Conservation (phyloP, 805 yeast species). For the Kazachstania psychrophila region DNA sequence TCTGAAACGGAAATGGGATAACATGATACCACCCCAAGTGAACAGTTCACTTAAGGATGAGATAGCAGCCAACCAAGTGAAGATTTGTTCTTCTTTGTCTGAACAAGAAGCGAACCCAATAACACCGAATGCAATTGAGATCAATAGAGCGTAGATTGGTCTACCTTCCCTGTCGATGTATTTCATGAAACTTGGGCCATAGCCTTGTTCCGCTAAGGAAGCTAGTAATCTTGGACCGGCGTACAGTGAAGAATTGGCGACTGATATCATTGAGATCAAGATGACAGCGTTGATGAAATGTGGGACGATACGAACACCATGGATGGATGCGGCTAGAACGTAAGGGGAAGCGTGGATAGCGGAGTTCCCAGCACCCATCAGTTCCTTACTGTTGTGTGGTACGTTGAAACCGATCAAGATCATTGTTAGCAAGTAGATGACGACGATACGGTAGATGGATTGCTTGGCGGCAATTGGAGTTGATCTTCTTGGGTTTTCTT, state of each 20-base stretch:
- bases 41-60: slow-evolving; percentile 49
- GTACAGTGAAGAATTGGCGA: slow-evolving; percentile 66
- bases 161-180: slow-evolving; percentile 51
- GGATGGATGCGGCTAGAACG: slow-evolving; percentile 58
- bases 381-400: slow-evolving; percentile 44
- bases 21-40: slow-evolving; percentile 49
- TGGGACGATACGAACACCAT: slow-evolving; percentile 57
- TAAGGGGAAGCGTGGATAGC: slow-evolving; percentile 61
- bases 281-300: slow-evolving; percentile 68
- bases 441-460: slow-evolving; percentile 53
- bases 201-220: slow-evolving; percentile 61
- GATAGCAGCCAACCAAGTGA: slow-evolving; percentile 52
- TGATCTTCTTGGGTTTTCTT: slow-evolving; percentile 47
- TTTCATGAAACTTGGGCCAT: slow-evolving; percentile 47
- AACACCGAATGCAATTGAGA: slow-evolving; percentile 44
- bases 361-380: slow-evolving; percentile 42
- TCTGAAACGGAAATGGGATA: slow-evolving; percentile 48
- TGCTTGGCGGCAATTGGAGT: slow-evolving; percentile 58
- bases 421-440: slow-evolving; percentile 48
- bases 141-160: slow-evolving; percentile 46
- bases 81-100: slow-evolving; percentile 41
- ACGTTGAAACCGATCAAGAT: slow-evolving; percentile 50
- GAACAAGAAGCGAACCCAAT: slow-evolving; percentile 53
- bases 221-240: slow-evolving; percentile 66
- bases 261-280: slow-evolving; percentile 62